Conservation (phyloP, 2,329 filamentous ascomycete genomes). For the Colletotrichum limetticola region DNA sequence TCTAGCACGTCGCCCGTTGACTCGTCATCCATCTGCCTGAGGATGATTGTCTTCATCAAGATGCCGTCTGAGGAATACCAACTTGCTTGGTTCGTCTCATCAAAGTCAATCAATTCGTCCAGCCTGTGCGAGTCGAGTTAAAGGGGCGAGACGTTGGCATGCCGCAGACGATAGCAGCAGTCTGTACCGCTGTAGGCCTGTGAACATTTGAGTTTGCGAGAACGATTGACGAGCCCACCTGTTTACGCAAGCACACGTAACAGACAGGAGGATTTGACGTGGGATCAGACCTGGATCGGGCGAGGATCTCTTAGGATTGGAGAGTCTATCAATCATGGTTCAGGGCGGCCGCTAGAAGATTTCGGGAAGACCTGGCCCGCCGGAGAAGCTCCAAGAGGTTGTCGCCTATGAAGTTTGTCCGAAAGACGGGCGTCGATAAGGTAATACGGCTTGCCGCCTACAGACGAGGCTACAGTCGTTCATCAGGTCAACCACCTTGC, state of each 20-base stretch:
- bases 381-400: slow-evolving; percentile 6
- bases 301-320: slow-evolving; percentile 9
- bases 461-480: neutral
- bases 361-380: slow-evolving; percentile 20
- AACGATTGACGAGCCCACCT: slow-evolving; percentile 24
- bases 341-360: slow-evolving; percentile 23
- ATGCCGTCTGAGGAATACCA: neutral
- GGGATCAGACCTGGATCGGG: slow-evolving; percentile 22
- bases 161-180: neutral
- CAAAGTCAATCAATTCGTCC: slow-evolving; percentile 21
- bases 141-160: slow-evolving; percentile 2
- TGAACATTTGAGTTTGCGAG: slow-evolving; percentile 26
- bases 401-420: slow-evolving; percentile 3
- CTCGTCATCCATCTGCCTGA: slow-evolving; percentile 26
- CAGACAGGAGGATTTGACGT: slow-evolving; percentile 4
- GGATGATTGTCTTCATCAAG: slow-evolving; percentile 8
- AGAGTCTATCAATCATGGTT: slow-evolving; percentile 20
- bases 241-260: slow-evolving; percentile 31
- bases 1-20: slow-evolving; percentile 1
- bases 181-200: neutral
- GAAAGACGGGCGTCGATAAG: neutral
- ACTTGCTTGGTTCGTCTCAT: slow-evolving; percentile 29
- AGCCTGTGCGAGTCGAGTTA: neutral
- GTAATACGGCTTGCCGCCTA: neutral
- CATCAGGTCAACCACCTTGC: neutral